phyloP scores from a whole-genome alignment of 2,329 filamentous ascomycete genomes.

The Chaetomiaceae sp. region DNA sequence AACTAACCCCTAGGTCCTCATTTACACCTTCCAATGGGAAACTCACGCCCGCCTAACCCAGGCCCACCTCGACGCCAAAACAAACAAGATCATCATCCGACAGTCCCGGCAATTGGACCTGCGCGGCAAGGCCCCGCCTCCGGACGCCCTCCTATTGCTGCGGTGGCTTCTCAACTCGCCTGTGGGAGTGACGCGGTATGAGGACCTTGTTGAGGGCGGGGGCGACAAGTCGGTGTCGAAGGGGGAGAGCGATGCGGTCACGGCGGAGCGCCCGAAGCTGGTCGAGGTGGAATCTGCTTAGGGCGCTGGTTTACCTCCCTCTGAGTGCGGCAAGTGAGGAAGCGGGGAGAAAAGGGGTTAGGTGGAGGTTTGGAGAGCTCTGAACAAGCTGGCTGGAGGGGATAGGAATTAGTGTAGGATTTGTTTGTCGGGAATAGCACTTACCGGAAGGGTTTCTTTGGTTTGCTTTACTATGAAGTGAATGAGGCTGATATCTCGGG shows the following conservation, averaged over 20 bases:
- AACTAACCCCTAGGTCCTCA: background rate
- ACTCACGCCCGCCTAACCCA: constrained; percentile 4
- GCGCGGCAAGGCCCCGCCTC: background rate
- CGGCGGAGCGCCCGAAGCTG: background rate
- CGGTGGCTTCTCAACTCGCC: constrained; percentile 5
- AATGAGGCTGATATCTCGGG: too few species aligned
- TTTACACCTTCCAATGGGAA: constrained; percentile 3
- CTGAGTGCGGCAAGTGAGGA: too few species aligned
- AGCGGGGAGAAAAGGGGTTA: too few species aligned
- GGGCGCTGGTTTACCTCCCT: too few species aligned
- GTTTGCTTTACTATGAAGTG: too few species aligned
- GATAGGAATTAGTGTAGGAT: too few species aligned
- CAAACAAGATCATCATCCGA: constrained; percentile 1
- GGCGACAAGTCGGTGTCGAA: background rate
- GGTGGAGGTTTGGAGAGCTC: too few species aligned
- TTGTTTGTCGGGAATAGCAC: too few species aligned
- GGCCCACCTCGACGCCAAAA: constrained; percentile 1
- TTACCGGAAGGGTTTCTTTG: too few species aligned
- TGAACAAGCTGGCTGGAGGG: too few species aligned
- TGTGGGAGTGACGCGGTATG: constrained; percentile 1
- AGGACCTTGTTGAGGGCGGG: background rate
- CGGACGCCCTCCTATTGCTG: constrained; percentile 1
- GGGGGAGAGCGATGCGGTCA: background rate
- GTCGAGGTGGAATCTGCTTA: background rate
- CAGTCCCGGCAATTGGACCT: constrained; percentile 4